Evolutionary conservation across 2,329 filamentous ascomycete species (phyloP).

Genomic region (Fusarium mangiferae): DNA sequence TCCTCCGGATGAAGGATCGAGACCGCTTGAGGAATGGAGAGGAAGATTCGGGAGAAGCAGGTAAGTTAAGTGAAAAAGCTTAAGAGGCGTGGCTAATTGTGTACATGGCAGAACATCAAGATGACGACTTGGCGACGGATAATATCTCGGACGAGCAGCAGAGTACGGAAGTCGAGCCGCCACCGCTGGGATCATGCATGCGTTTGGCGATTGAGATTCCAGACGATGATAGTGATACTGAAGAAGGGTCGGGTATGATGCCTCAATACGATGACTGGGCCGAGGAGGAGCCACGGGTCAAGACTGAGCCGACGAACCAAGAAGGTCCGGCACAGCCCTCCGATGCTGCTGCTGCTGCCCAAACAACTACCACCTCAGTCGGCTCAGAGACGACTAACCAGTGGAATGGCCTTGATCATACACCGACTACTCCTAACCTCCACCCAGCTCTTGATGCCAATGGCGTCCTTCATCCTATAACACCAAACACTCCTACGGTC

Average conservation of each 20-base stretch:
- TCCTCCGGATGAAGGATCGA: background rate
- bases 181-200: background rate
- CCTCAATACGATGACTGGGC: background rate
- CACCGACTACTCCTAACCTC: background rate
- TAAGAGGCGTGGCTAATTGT: background rate
- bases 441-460: rapidly evolving
- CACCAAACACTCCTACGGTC: background rate
- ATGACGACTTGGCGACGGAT: rapidly evolving
- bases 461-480: rapidly evolving
- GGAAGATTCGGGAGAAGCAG: background rate
- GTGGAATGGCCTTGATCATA: background rate
- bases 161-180: rapidly evolving
- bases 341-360: background rate
- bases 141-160: background rate
- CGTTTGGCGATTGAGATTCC: background rate
- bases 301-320: background rate
- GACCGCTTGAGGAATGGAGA: background rate
- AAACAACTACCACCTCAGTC: no score
- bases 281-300: background rate
- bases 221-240: background rate
- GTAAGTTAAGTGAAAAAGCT: background rate
- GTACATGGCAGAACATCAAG: background rate
- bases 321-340: background rate
- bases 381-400: rapidly evolving
- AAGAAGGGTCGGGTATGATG: background rate